phyloP scores from a whole-genome alignment of 164 flowering plant genomes.

The Dillenia turbinata region DNA sequence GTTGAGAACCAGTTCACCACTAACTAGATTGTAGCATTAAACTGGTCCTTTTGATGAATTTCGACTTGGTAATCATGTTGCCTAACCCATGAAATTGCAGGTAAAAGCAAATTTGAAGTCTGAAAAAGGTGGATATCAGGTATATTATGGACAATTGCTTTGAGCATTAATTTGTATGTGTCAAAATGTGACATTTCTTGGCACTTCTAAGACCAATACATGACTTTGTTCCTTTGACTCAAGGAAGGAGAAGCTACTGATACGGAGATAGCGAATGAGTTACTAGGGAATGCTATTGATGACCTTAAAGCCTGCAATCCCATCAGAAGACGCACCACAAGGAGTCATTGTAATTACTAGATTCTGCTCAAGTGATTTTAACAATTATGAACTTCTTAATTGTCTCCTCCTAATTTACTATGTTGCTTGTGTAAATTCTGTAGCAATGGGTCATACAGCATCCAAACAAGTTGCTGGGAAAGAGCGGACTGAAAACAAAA shows the following conservation, averaged over 20 bases:
- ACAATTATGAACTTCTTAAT: background rate
- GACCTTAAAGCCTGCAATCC: constrained; percentile 16
- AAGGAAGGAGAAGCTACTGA: constrained; percentile 18
- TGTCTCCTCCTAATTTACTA: background rate
- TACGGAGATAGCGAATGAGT: constrained; percentile 17
- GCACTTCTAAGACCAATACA: background rate
- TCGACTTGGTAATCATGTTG: background rate
- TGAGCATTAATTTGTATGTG: too few relatives aligned
- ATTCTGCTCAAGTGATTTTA: background rate
- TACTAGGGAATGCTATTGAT: constrained; percentile 7
- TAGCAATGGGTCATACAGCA: constrained; percentile 42
- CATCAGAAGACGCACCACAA: constrained; percentile 36
- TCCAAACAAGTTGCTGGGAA: constrained; percentile 23
- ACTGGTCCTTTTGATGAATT: too few relatives aligned
- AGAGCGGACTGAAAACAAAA: constrained; percentile 44
- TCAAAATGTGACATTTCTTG: too few relatives aligned
- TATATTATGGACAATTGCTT: background rate
- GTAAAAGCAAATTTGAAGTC: constrained; percentile 13
- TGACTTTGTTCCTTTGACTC: constrained; percentile 3
- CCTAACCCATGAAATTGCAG: constrained; percentile 16
- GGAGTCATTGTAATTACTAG: constrained; percentile 44
- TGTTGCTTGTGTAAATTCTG: constrained; percentile 11
- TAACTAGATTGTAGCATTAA: background rate
- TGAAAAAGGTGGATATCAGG: constrained; percentile 2
- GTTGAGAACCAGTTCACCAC: too few relatives aligned